Conservation (phyloP, 768 basidiomycete genomes). For the Amyloporia xantha region DNA sequence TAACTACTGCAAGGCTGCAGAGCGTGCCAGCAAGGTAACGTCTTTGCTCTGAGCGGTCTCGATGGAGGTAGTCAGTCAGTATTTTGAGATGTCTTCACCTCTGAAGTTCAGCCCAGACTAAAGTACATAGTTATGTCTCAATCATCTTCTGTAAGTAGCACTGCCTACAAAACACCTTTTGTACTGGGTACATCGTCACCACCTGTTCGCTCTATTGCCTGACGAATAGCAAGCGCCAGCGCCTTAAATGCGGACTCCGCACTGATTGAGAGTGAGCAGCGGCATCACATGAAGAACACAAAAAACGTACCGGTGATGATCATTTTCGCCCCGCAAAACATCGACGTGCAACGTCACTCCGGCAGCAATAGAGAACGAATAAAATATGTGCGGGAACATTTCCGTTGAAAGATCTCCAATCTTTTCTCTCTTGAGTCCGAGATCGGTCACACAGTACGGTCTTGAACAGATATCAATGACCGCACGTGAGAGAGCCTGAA, state of each 20-base stretch:
- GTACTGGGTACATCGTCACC: slow-evolving; percentile 91
- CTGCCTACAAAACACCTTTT: slow-evolving; percentile 78
- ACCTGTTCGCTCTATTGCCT: slow-evolving; percentile 90
- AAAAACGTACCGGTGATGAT: slow-evolving; percentile 81
- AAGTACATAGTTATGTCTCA: not conserved
- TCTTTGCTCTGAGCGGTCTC: no score
- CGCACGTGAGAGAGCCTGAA: slow-evolving; percentile 85
- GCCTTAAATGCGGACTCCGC: slow-evolving; percentile 99
- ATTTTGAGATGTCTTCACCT: no score
- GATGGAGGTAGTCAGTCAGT: no score
- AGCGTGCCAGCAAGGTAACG: not conserved
- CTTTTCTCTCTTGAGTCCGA: slow-evolving; percentile 84
- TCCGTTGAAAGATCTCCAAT: slow-evolving; percentile 94
- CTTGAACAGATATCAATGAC: slow-evolving; percentile 98
- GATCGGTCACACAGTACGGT: slow-evolving; percentile 90
- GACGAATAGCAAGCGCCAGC: slow-evolving; percentile 86
- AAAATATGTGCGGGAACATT: slow-evolving; percentile 97
- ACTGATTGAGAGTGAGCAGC: slow-evolving; percentile 34
- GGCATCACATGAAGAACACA: not conserved
- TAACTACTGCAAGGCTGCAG: no score
- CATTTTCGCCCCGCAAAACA: slow-evolving; percentile 91
- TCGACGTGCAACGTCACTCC: slow-evolving; percentile 94
- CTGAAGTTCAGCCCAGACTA: no score
- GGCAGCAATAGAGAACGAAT: slow-evolving; percentile 96
- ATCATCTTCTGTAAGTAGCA: not conserved